Evolutionary conservation across 1,284 basidiomycete species (phyloP).

Genomic region (Pterulicium gracile): DNA sequence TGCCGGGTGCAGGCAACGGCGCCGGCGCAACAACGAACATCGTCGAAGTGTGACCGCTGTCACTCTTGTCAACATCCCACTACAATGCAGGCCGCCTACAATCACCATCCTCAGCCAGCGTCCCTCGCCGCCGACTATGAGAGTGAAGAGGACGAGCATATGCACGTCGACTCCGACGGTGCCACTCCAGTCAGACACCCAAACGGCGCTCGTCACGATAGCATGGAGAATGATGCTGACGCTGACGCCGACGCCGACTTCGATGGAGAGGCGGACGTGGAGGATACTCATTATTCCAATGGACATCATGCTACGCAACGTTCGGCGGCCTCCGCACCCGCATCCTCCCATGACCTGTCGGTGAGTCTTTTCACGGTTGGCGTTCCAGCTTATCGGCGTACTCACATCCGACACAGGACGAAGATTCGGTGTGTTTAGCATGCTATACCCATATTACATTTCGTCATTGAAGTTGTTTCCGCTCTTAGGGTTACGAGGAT

Average conservation of each 20-base stretch:
- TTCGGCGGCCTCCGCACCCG: too few species aligned
- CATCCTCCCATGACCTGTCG: neutral
- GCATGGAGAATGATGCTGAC: slow-evolving; percentile 30
- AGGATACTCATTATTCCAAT: neutral
- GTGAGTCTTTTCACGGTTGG: too few species aligned
- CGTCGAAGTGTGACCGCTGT: slow-evolving; percentile 1
- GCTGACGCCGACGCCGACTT: slow-evolving; percentile 44
- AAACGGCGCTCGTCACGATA: slow-evolving; percentile 20
- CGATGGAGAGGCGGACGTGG: slow-evolving; percentile 3
- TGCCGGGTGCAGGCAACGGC: too few species aligned
- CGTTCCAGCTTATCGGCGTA: too few species aligned
- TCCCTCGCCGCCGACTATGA: slow-evolving; percentile 29
- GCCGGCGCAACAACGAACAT: too few species aligned
- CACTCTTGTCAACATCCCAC: slow-evolving; percentile 18
- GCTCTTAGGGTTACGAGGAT: slow-evolving; percentile 29
- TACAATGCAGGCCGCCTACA: slow-evolving; percentile 20
- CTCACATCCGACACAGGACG: too few species aligned
- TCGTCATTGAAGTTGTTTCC: slow-evolving; percentile 12
- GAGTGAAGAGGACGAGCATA: slow-evolving; percentile 30
- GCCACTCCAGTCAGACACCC: slow-evolving; percentile 12
- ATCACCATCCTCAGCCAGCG: slow-evolving; percentile 16
- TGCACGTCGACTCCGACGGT: slow-evolving; percentile 35
- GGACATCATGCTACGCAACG: neutral
- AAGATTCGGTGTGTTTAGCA: slow-evolving; percentile 50
- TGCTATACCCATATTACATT: slow-evolving; percentile 13